Conservation (phyloP, 345 rosid genomes). For the Eucalyptus paniculata region DNA sequence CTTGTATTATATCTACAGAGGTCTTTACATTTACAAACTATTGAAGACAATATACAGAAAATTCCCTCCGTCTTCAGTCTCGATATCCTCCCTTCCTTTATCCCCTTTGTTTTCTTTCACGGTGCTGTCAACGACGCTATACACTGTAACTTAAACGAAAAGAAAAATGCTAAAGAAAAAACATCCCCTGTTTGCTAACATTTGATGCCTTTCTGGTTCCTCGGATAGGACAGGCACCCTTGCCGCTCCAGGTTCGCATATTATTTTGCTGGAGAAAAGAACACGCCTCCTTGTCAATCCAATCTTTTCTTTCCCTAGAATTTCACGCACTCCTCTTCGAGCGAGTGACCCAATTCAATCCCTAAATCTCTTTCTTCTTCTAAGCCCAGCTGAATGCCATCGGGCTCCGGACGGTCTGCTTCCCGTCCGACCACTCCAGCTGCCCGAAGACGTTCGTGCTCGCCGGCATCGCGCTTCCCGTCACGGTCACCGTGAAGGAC, state of each 20-base stretch:
- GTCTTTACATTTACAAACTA: too few relatives aligned
- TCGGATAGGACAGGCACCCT: neutral
- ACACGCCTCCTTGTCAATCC: neutral
- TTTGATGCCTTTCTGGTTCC: neutral
- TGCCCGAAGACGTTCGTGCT: constrained; percentile 37
- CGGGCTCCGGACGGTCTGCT: constrained; percentile 66
- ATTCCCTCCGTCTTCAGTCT: too few relatives aligned
- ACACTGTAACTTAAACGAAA: neutral
- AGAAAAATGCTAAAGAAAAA: neutral
- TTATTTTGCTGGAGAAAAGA: neutral
- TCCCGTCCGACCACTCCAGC: constrained; percentile 75
- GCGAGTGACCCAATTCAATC: neutral
- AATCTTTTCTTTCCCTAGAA: neutral
- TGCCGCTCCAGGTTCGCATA: neutral
- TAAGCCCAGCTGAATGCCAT: constrained; percentile 69
- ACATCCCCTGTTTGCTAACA: neutral
- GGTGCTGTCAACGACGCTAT: neutral
- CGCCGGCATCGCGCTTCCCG: constrained; percentile 30
- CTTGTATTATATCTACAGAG: too few relatives aligned
- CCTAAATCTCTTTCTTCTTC: neutral
- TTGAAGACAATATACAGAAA: too few relatives aligned
- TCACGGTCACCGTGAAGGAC: constrained; percentile 57
- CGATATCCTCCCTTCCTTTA: too few relatives aligned
- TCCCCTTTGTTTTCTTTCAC: too few relatives aligned
- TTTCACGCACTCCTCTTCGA: neutral